These are phyloP conservation scores for Dioscorea dumetorum DNA, from an alignment of 106 monocot species.

Conservation along the genomic window DNA sequence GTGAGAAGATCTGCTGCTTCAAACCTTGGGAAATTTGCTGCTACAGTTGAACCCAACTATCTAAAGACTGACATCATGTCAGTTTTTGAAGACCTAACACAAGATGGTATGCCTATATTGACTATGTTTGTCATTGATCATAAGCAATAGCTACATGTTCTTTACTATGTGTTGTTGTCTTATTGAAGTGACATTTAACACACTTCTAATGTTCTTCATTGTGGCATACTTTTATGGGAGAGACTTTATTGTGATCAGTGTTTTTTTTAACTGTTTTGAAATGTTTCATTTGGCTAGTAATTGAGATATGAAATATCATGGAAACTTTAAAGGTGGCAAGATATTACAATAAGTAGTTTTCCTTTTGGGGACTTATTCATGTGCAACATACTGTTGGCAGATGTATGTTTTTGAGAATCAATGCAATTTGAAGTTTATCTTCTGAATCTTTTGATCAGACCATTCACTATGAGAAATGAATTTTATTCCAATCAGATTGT, in stretches of 20 bases:
- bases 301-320: too few relatives aligned
- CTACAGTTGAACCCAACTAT: slow-evolving; percentile 34
- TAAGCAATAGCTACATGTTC: neutral
- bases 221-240: neutral
- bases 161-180: neutral
- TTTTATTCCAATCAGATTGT: neutral
- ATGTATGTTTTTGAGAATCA: neutral
- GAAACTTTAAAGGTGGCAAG: too few relatives aligned
- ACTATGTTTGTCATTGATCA: neutral
- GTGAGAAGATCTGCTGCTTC: slow-evolving; percentile 49
- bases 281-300: too few relatives aligned
- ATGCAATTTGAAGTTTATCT: neutral
- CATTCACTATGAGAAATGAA: neutral
- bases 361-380: too few relatives aligned
- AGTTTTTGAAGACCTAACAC: slow-evolving; percentile 44
- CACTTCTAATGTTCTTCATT: neutral
- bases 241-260: too few relatives aligned
- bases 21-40: slow-evolving; percentile 50
- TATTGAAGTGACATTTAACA: neutral
- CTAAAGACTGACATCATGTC: slow-evolving; percentile 40
- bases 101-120: slow-evolving; percentile 25
- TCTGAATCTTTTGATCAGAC: neutral
- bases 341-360: too few relatives aligned
- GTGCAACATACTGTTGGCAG: neutral
- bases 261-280: too few relatives aligned